Percentiles rank a stretch among this genome's conserved stretches.
Conservation (phyloP, 2,329 filamentous ascomycete species). For the Aspergillus japonicus region DNA sequence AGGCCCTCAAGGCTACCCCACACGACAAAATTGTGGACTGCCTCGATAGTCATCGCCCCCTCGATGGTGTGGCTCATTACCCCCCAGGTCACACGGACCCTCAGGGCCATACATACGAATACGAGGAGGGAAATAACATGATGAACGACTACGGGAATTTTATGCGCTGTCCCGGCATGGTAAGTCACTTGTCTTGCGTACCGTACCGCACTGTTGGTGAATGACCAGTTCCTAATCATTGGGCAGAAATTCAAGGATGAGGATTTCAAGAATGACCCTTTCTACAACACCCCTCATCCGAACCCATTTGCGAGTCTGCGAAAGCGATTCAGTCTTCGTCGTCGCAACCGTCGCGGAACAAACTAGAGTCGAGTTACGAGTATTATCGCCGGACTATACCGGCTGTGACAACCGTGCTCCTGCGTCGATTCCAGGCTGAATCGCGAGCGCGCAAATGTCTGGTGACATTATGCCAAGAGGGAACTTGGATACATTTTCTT, state of each 20-base stretch:
- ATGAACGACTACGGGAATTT: conserved; percentile 70
- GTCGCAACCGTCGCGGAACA: conserved; percentile 22
- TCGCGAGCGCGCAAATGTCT: neutral
- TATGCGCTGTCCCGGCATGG: conserved; percentile 70
- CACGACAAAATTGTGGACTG: conserved; percentile 73
- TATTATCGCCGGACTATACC: neutral
- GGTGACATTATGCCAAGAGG: neutral
- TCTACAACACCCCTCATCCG: conserved; percentile 32
- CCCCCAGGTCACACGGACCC: conserved; percentile 70
- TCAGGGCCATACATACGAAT: conserved; percentile 69
- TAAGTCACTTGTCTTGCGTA: conserved; percentile 47
- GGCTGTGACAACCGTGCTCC: neutral
- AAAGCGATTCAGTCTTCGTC: conserved; percentile 27
- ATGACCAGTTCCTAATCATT: conserved; percentile 13
- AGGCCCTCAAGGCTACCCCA: conserved; percentile 79
- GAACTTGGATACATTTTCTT: neutral
- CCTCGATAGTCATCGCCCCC: conserved; percentile 68
- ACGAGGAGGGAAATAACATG: conserved; percentile 82
- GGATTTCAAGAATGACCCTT: conserved; percentile 42
- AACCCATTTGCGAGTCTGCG: conserved; percentile 31
- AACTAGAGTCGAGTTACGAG: conserved; percentile 4
- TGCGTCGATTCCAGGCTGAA: neutral
- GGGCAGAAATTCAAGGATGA: conserved; percentile 41
- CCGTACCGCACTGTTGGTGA: neutral
- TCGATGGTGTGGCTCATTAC: conserved; percentile 76